Base-by-base conservation (phyloP, 768 basidiomycete genomes). In the Tylopilus subfusipes region DNA sequence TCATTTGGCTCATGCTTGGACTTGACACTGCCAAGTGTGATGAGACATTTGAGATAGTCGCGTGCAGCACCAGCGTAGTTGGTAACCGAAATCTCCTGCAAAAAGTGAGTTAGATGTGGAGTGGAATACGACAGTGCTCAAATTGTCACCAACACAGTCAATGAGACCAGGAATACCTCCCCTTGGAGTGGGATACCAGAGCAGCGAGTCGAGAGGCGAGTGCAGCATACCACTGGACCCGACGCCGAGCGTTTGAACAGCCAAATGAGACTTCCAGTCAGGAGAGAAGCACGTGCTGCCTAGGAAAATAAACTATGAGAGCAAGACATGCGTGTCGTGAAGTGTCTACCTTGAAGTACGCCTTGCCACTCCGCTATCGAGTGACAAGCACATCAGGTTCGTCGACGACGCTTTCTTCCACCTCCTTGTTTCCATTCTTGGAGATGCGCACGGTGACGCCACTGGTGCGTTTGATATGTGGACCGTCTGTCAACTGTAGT, bases 61-160 rank as follows among this genome's bases (percentile, higher is more conserved):
- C 93, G 79, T 7, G 89, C 80, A 33, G 86, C 83, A 3, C 94
- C 93, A 0, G 90, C 88, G 66, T 94, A 96, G 64, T 95, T 95
- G 0, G 93, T 93, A 2, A 96, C 77, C 0, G 93, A 90, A 52
- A 96, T 84, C 59, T 82, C 77, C 89, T 93, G 56, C 2, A 47
- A 48, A 24, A 14, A 9, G 3, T 29, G n/a, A 48, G 49, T 31
- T 36, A 53, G 21, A 27, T 57, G 6, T 34, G 42, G 31, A n/a
- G n/a, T n/a, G 9, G 29, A n/a, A 27, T 2, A 14, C 12, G 14
- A 51, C 4, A 12, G 13, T 10, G 12, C 2, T 22, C 18, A 13
- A 13, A 43, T 3, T 19, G 21, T 62, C 1, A 73, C 87, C 42
- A 59, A 93, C 90, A 69, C 86, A 83, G 1, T 69, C 68, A 0